Percentiles rank a stretch among this genome's conserved stretches.
Conservation (phyloP, 2,329 filamentous ascomycete genomes). For the Fonsecaea erecta region DNA sequence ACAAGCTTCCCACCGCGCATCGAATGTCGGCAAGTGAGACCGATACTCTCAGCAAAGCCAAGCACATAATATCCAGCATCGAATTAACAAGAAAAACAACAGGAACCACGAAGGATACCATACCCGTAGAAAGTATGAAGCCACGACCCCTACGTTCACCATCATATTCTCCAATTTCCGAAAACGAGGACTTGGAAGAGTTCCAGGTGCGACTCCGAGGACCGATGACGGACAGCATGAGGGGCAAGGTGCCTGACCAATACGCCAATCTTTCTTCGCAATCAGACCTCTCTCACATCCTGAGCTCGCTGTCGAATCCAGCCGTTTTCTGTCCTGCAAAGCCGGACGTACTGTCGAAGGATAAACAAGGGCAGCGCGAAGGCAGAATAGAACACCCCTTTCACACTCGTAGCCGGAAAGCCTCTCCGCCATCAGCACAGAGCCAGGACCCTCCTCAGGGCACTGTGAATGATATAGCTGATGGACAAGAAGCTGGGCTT, state of each 20-base stretch:
- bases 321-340: too few relatives aligned
- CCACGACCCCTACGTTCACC: conserved; percentile 7
- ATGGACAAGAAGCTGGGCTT: neutral
- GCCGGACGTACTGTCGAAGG: too few relatives aligned
- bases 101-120: neutral
- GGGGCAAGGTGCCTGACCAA: conserved; percentile 1
- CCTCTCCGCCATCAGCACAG: neutral
- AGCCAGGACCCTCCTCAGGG: neutral
- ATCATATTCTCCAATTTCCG: conserved; percentile 17
- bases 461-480: neutral
- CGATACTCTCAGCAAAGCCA: neutral
- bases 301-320: neutral
- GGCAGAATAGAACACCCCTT: neutral
- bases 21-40: neutral
- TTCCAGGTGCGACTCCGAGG: conserved; percentile 7
- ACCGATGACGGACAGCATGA: neutral
- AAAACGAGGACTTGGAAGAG: conserved; percentile 20
- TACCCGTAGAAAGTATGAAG: neutral
- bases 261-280: neutral
- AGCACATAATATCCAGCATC: neutral
- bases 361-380: neutral
- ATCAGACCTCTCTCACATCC: neutral
- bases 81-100: too few relatives aligned
- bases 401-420: neutral
- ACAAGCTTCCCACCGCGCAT: neutral